Evolutionary conservation across 1,139 yeast genomes (phyloP), one percentile per base, ranked within the genome.

Genomic region (Zhuliangozyma blackwelliae): DNA sequence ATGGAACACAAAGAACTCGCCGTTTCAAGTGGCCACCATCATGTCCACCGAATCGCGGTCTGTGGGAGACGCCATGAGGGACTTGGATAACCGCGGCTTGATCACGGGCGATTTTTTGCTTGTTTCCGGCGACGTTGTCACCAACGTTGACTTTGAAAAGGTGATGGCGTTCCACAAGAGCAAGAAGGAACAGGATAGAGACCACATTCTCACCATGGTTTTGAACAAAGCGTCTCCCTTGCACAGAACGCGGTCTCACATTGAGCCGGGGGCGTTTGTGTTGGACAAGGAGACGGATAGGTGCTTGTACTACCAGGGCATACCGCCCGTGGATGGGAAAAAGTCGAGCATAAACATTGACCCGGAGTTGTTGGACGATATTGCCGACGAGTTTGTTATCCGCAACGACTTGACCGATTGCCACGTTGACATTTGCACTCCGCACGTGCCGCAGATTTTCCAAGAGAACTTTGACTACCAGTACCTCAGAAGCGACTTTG

Each of bases 31-130:
- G 32, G 77, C 79, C 35, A 82, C 94, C 3, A 75, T 92, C 36
- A 76, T 86, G 70, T 78, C 95, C n/a, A 77, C 89, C 31, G 97
- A 90, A 57, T 82, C 94, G 11, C 70, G 90, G 57, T 86, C 96
- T 13, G 95, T 90, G 5, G 98, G 98, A 46, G 98, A 92, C 65
- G 95, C 95, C 25, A 84, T 92, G 95, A 76, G 98, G 58, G 97
- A 90, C 56, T 68, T 92, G 44, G 98, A 92, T 59, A 82, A 87
- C 44, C 74, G 95, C 54, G 96, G 97, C 2, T 65, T 90, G 41
- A 87, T 92, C 39, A 77, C 86, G 3, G 88, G 94, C 10, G 99
- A 92, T 61, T 92, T 92, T 52, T 65, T 94, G 42, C 71, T 92
- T 31, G 86, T 94, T 29, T 80, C 95, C 11, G 98, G 98, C 40